Conservation (phyloP, 495 filamentous ascomycete genomes). For the Penicillium bialowiezense region DNA sequence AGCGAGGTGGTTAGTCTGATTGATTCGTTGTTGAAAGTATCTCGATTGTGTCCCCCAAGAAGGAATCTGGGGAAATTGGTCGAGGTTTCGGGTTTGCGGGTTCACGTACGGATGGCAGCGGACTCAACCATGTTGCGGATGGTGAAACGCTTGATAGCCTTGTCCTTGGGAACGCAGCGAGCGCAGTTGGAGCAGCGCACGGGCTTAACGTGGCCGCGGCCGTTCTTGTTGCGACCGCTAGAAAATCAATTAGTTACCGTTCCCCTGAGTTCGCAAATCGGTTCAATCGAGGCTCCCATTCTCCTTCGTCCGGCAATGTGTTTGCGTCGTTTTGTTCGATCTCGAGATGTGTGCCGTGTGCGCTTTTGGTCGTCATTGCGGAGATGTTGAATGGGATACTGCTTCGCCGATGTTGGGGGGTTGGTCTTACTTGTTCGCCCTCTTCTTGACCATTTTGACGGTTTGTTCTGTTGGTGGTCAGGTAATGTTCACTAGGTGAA, state of each 20-base stretch:
- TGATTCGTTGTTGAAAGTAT: not conserved
- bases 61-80: constrained; percentile 10
- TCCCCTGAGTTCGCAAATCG: constrained; percentile 9
- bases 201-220: constrained; percentile 98
- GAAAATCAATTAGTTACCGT: constrained; percentile 26
- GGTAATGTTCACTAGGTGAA: constrained; percentile 24
- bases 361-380: constrained; percentile 29
- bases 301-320: constrained; percentile 24
- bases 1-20: constrained; percentile 4
- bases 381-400: constrained; percentile 28
- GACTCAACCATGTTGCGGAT: constrained; percentile 99
- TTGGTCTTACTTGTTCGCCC: constrained; percentile 85
- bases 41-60: not conserved
- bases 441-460: constrained; percentile 99
- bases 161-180: constrained; percentile 99
- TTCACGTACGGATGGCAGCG: constrained; percentile 93
- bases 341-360: constrained; percentile 4
- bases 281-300: constrained; percentile 20
- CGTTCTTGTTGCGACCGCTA: constrained; percentile 99
- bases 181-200: constrained; percentile 99
- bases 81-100: constrained; percentile 9
- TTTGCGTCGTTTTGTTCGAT: constrained; percentile 6
- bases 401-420: constrained; percentile 22
- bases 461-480: constrained; percentile 47
- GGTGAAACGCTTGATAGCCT: constrained; percentile 99